Evolutionary conservation across 176 grass and related monocot genomes (phyloP).

Genomic region (Tuctoria greenei): DNA sequence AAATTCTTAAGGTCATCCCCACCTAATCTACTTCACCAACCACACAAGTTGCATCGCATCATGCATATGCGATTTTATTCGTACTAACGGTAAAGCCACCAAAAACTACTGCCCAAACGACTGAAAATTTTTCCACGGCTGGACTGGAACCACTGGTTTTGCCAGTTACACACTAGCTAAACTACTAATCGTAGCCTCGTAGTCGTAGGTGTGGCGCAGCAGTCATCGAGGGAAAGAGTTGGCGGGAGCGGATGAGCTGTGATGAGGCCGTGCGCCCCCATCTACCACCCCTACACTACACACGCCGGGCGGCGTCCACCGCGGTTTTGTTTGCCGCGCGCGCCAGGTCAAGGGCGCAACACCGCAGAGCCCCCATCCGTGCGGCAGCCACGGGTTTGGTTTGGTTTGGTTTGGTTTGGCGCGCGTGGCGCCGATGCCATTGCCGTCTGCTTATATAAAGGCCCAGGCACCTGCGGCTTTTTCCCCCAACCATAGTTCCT

Average conservation of each 20-base stretch:
- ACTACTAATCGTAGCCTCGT: neutral
- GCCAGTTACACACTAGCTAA: neutral
- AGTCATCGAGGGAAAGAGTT: neutral
- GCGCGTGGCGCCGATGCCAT: neutral
- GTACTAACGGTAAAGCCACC: neutral
- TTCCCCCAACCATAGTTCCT: conserved; percentile 11
- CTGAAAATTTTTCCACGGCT: neutral
- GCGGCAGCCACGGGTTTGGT: neutral
- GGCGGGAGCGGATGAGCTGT: conserved; percentile 1
- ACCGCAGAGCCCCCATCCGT: neutral
- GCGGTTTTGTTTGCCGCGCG: conserved; percentile 25
- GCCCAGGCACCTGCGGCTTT: neutral
- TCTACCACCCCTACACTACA: neutral
- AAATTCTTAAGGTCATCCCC: neutral
- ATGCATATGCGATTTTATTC: neutral
- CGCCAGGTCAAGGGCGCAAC: neutral
- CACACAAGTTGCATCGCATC: conserved; percentile 26
- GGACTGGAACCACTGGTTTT: neutral
- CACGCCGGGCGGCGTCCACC: conserved; percentile 8
- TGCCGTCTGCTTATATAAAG: conserved; percentile 38
- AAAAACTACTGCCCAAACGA: neutral
- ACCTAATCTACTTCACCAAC: neutral
- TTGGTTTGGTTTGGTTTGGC: neutral
- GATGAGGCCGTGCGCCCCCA: neutral
- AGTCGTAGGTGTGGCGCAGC: neutral